phyloP scores from a whole-genome alignment of 306 rosid species.

The Carpinus fangiana region DNA sequence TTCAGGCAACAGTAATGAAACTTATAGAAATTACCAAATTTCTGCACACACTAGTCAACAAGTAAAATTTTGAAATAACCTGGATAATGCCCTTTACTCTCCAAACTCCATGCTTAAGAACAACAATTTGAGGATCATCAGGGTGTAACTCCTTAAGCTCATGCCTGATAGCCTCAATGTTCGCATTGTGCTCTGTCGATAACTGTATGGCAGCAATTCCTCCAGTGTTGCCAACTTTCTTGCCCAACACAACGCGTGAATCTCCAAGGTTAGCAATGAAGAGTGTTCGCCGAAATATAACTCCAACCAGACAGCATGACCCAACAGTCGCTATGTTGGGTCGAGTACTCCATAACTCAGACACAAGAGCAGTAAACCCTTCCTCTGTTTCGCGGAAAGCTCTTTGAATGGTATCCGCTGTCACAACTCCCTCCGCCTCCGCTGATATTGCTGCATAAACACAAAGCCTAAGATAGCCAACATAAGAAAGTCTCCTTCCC shows the following conservation, averaged over 20 bases:
- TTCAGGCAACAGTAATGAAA: slow-evolving; percentile 6
- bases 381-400: slow-evolving; percentile 74
- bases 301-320: slow-evolving; percentile 84
- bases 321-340: slow-evolving; percentile 80
- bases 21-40: neutral
- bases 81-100: slow-evolving; percentile 96
- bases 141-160: slow-evolving; percentile 77
- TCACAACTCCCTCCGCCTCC: slow-evolving; percentile 59
- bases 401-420: slow-evolving; percentile 54
- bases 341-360: slow-evolving; percentile 58
- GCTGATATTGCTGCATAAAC: slow-evolving; percentile 61
- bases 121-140: slow-evolving; percentile 77
- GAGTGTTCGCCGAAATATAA: slow-evolving; percentile 71
- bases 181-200: slow-evolving; percentile 87
- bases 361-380: slow-evolving; percentile 67
- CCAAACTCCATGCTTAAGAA: slow-evolving; percentile 87
- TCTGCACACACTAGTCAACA: neutral
- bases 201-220: slow-evolving; percentile 81
- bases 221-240: slow-evolving; percentile 79
- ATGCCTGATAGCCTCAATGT: slow-evolving; percentile 64
- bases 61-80: slow-evolving; percentile 40
- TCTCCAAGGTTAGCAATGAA: slow-evolving; percentile 83
- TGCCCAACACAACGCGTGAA: slow-evolving; percentile 87
- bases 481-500: slow-evolving; percentile 40
- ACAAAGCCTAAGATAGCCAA: slow-evolving; percentile 52